Base-by-base conservation (phyloP, 2,329 filamentous ascomycete species). In the Fusarium nodosum region DNA sequence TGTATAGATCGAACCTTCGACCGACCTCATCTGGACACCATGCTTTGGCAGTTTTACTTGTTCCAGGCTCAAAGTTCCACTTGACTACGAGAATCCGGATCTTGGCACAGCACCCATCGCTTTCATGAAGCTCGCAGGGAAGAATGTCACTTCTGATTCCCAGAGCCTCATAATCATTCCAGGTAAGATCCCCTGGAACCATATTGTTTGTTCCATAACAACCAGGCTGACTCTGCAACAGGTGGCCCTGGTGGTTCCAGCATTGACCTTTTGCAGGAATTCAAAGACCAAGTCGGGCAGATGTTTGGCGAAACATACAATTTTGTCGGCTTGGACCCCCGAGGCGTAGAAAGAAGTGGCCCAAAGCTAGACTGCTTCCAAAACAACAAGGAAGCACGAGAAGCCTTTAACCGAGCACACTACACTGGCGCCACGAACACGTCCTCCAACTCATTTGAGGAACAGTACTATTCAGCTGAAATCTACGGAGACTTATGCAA, bases 401-500 rank as follows among this genome's bases (percentile, higher is more conserved):
- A 11, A 15, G 33, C 53, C 3, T 56, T 56, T 5, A 36, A 30
- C 18, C 33, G 24, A 48, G 31, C 30, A 2, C 53, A 56, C 33
- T 38, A 56, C 24, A 47, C 53, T 7, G 33, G 53, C 4, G n/a
- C 28, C 6, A 56, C 41, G 1, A 56, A 56, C 31, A 30, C 28
- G 1, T 56, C 53, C 11, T n/a, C 53, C 3, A 38, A 20, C 3
- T 56, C 53, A 3, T 20, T 48, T 1, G 31, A 30, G 15, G 41
- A 56, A 13, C 53, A 56, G 13, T 56, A 24, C 10, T 56, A 56
- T 7, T 47, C 53, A 2, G 28, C 31, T 10, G 20, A 26, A 7
- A 56, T 56, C 5, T 48, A 39, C 1, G 42, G 53, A 24, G 53
- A 48, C 6, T 38, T 26, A 24, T 56, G 53, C 16, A 56, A 56